These are phyloP conservation scores for Beauveria pseudobassiana DNA, from an alignment of 2,329 filamentous ascomycete species.

Conservation along the genomic window DNA sequence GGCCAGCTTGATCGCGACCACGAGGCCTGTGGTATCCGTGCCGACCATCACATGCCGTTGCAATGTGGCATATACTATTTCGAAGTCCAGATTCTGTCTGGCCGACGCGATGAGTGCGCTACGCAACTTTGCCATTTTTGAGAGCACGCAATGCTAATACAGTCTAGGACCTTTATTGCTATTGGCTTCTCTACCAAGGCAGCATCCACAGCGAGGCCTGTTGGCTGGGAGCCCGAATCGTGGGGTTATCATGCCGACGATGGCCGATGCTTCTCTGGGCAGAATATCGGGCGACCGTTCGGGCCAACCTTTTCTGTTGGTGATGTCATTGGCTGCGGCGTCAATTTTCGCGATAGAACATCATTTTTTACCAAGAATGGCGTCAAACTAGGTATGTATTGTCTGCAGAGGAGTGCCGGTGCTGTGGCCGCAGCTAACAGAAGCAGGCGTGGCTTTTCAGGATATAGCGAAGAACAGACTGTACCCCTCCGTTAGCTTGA, in stretches of 20 bases:
- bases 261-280: conserved; percentile 51
- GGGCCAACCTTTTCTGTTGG: conserved; percentile 46
- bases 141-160: background rate
- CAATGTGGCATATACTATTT: conserved; percentile 95
- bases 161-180: conserved; percentile 48
- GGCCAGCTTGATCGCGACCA: conserved; percentile 47
- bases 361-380: conserved; percentile 67
- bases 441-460: conserved; percentile 59
- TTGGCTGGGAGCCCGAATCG: conserved; percentile 61
- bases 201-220: conserved; percentile 46
- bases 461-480: conserved; percentile 55
- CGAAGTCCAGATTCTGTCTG: conserved; percentile 54
- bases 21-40: conserved; percentile 75
- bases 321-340: conserved; percentile 57
- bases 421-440: background rate
- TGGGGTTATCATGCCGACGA: conserved; percentile 66
- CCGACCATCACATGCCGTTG: conserved; percentile 78
- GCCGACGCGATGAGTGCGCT: conserved; percentile 49
- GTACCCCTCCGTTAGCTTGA: conserved; percentile 61
- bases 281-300: conserved; percentile 50
- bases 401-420: background rate
- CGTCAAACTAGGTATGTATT: conserved; percentile 40
- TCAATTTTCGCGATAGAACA: conserved; percentile 56
- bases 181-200: conserved; percentile 53
- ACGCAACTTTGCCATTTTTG: background rate